Base-by-base conservation (phyloP, 2,329 filamentous ascomycete species). In the Sphaerulina musiva region DNA sequence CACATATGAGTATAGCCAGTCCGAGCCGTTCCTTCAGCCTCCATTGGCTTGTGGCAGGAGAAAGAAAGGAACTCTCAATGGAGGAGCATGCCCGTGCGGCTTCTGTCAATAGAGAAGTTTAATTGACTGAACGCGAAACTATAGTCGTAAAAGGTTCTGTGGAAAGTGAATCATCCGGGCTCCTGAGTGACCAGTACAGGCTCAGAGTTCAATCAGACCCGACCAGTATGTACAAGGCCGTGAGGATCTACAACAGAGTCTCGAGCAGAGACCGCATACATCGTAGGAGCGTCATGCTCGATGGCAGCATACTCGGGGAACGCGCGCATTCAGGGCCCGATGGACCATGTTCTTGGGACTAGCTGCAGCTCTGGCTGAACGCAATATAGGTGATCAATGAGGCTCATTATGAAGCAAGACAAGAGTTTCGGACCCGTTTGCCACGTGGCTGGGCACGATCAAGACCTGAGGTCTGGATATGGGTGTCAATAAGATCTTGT, bases 401-500 rank as follows among this genome's bases (percentile, higher is more conserved):
- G 14, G 7, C 6, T 12, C 53, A 46, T 50, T 47, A 41, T 51
- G 23, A 38, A 43, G 10, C 11, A 34, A 38, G 7, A 55, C 44
- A 55, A 55, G 42, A 39, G 26, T 46, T 17, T 44, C 48, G 39
- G 43, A 14, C 45, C 32, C 43, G 39, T 50, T n/a, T 46, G 51
- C 46, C 42, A 48, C 39, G 48, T 55, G 54, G 49, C 49, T 52
- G 46, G 54, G 31, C 44, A 43, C 31, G 42, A 20, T 55, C 42
- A 51, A 40, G 43, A 45, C 29, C 29, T 42, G 31, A 50, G 20
- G 34, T 43, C 56, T 53, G 42, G 36, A 62, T 50, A 20, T 53
- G 53, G 60, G 53, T 46, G 34, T 63, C 60, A 64, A 64, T 64
- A 64, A 53, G 17, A 23, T 23, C 23, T 26, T 43, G 20, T 20